phyloP scores from a whole-genome alignment of 78 protist genomes.

The Pigoraptor vietnamica region DNA sequence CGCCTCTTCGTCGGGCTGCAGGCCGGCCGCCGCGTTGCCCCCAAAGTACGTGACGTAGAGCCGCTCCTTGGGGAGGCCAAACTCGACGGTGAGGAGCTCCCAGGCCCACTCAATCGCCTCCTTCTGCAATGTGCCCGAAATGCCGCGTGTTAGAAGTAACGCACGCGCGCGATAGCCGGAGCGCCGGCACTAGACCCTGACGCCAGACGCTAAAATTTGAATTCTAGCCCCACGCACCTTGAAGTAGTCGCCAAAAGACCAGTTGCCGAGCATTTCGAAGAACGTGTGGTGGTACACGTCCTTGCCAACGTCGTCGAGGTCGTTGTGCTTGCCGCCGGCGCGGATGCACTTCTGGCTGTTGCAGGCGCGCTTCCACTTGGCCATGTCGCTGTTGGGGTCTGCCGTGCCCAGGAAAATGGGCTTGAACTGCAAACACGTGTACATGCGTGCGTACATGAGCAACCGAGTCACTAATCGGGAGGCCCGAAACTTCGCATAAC shows the following conservation, averaged over 20 bases:
- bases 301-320: slow-evolving; percentile 86
- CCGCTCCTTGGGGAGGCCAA: slow-evolving; percentile 68
- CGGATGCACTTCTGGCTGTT: slow-evolving; percentile 98
- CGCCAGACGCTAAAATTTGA: not conserved
- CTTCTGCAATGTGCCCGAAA: slow-evolving; percentile 4
- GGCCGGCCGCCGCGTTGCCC: slow-evolving; percentile 70
- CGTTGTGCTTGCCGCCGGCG: slow-evolving; percentile 99
- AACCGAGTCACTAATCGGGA: too few relatives aligned
- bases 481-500: too few relatives aligned
- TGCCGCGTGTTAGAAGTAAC: not conserved
- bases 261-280: slow-evolving; percentile 98
- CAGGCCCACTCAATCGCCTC: slow-evolving; percentile 93
- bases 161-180: not conserved
- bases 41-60: slow-evolving; percentile 93
- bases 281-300: slow-evolving; percentile 98
- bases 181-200: not conserved
- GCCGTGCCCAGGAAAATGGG: slow-evolving; percentile 87
- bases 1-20: slow-evolving; percentile 82
- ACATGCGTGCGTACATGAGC: not conserved
- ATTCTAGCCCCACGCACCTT: slow-evolving; percentile 34
- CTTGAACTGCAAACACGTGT: slow-evolving; percentile 65
- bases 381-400: slow-evolving; percentile 74
- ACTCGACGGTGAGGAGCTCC: slow-evolving; percentile 87
- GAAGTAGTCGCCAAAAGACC: slow-evolving; percentile 97
- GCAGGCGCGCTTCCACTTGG: slow-evolving; percentile 80